Percentiles rank a stretch among this genome's conserved stretches.
These are phyloP conservation scores for Claviceps sp. DNA, from an alignment of 2,329 filamentous ascomycete species.

Conservation along the genomic window DNA sequence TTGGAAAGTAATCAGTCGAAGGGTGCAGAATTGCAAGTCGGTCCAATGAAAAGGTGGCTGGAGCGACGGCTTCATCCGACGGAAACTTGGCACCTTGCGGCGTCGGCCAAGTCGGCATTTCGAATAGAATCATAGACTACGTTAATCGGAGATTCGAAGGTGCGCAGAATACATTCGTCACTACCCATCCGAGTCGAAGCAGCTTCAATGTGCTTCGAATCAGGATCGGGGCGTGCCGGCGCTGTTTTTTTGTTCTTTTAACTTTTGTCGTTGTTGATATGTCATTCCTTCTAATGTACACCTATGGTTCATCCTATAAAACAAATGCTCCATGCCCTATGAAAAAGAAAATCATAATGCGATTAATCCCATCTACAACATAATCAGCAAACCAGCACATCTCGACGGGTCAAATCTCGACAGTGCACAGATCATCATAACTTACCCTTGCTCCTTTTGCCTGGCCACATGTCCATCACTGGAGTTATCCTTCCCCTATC, in stretches of 20 bases:
- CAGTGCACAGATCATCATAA: constrained; percentile 1
- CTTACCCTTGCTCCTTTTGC: constrained; percentile 70
- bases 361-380: constrained; percentile 6
- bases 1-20: not conserved
- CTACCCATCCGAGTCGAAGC: not conserved
- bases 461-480: constrained; percentile 53
- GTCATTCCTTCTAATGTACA: constrained; percentile 2
- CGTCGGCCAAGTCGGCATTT: not conserved
- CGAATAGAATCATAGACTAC: not conserved
- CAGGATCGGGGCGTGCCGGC: not conserved
- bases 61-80: not conserved
- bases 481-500: constrained; percentile 56
- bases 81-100: not conserved
- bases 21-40: not conserved
- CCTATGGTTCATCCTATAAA: not conserved
- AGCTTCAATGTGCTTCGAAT: not conserved
- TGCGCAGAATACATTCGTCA: not conserved
- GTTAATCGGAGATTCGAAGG: not conserved
- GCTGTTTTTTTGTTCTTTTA: not conserved
- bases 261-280: not conserved
- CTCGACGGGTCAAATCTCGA: too few species aligned
- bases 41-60: not conserved
- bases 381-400: not conserved
- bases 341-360: not conserved
- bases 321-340: constrained; percentile 4